These are phyloP conservation scores for Sclerotinia borealis DNA, from an alignment of 2,329 filamentous ascomycete species.

Conservation along the genomic window DNA sequence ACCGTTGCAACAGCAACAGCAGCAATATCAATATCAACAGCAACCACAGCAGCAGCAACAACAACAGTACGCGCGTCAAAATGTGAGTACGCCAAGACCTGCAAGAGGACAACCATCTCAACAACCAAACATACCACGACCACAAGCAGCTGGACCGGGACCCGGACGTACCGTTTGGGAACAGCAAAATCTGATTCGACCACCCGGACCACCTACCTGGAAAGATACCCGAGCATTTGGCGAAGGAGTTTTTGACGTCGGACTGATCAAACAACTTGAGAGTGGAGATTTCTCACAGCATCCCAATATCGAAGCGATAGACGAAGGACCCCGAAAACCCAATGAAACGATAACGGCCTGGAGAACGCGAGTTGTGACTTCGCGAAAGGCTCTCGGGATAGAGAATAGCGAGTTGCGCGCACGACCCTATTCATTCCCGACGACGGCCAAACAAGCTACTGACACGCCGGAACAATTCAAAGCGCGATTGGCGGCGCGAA, in stretches of 20 bases:
- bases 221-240: not conserved
- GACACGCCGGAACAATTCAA: not conserved
- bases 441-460: not conserved
- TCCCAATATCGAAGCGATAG: not conserved
- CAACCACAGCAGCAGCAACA: not conserved
- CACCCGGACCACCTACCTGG: not conserved
- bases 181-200: not conserved
- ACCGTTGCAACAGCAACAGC: not conserved
- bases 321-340: not conserved
- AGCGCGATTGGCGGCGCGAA: not conserved
- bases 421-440: not conserved
- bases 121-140: not conserved
- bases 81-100: not conserved
- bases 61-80: not conserved
- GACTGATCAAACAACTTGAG: not conserved
- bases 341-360: not conserved
- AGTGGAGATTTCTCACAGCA: not conserved
- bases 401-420: not conserved
- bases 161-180: not conserved
- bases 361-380: not conserved
- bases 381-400: not conserved
- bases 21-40: not conserved
- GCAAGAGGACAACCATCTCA: not conserved
- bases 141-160: not conserved
- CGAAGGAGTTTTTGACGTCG: not conserved